These are phyloP conservation scores for Xylaria telfairii DNA, from an alignment of 495 filamentous ascomycete species.

Conservation along the genomic window DNA sequence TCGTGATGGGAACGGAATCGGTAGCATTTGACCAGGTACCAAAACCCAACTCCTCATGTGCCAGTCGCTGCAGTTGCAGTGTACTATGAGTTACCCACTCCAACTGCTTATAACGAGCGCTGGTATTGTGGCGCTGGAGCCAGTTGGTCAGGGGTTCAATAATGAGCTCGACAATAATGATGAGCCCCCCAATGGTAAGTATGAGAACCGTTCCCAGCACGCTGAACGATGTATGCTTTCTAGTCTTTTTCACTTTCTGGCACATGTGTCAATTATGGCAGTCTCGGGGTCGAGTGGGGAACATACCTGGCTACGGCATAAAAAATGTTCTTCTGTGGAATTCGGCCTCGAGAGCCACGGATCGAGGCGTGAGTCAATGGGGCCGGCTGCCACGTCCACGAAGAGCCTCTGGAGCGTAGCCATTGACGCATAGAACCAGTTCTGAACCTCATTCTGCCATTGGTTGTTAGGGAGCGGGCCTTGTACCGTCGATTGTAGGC, in stretches of 20 bases:
- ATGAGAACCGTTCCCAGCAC: not conserved
- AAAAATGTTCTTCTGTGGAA: not conserved
- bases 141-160: not conserved
- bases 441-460: not conserved
- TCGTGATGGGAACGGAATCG: not conserved
- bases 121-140: not conserved
- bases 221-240: not conserved
- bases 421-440: not conserved
- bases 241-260: not conserved
- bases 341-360: not conserved
- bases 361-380: not conserved
- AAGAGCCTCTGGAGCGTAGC: not conserved
- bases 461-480: not conserved
- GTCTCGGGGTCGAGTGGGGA: not conserved
- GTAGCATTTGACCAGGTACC: constrained; percentile 12
- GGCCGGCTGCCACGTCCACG: not conserved
- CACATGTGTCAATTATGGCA: no score
- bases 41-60: constrained; percentile 20
- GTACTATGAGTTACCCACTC: constrained; percentile 25
- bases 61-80: constrained; percentile 28
- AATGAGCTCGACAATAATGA: not conserved
- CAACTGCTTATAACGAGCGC: constrained; percentile 9
- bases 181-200: not conserved
- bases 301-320: not conserved
- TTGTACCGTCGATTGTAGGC: not conserved